Evolutionary conservation across 2,329 filamentous ascomycete species (phyloP).

Genomic region (Curvularia sp.): DNA sequence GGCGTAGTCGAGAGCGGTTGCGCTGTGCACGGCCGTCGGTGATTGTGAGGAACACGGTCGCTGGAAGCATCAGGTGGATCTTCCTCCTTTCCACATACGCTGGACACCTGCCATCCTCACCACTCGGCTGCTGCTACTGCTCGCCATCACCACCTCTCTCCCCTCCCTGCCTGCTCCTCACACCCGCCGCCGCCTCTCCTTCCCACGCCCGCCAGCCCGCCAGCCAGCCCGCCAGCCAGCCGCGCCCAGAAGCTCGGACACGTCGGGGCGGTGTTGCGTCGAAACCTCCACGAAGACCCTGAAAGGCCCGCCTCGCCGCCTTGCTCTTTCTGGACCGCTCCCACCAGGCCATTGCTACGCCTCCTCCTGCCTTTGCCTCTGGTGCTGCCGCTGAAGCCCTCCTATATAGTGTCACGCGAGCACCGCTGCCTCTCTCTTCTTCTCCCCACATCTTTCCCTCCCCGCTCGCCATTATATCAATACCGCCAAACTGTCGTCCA

Average conservation of each 20-base stretch:
- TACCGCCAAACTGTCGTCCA: slow-evolving; percentile 96
- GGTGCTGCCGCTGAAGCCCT: background rate
- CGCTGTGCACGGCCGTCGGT: slow-evolving; percentile 16
- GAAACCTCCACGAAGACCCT: slow-evolving; percentile 37
- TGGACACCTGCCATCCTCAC: background rate
- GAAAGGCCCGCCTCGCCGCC: slow-evolving; percentile 15
- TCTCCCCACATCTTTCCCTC: slow-evolving; percentile 8
- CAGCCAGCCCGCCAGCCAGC: slow-evolving; percentile 11
- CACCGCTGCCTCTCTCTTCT: slow-evolving; percentile 7
- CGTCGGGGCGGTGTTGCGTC: slow-evolving; percentile 39
- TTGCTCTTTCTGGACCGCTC: slow-evolving; percentile 11
- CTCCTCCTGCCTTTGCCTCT: background rate
- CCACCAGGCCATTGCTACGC: slow-evolving; percentile 3
- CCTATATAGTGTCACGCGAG: slow-evolving; percentile 6
- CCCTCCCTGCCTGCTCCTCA: background rate
- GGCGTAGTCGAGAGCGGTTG: slow-evolving; percentile 7
- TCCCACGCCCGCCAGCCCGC: background rate
- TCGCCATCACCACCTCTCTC: background rate
- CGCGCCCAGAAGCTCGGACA: slow-evolving; percentile 33
- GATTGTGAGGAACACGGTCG: slow-evolving; percentile 22
- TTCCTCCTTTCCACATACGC: slow-evolving; percentile 7
- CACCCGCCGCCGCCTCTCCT: background rate
- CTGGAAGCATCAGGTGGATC: slow-evolving; percentile 23
- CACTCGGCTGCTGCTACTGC: background rate
- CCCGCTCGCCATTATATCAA: slow-evolving; percentile 52